These are phyloP conservation scores for Yamadazyma dushanensis DNA, from an alignment of 1,139 yeast species.

Conservation along the genomic window DNA sequence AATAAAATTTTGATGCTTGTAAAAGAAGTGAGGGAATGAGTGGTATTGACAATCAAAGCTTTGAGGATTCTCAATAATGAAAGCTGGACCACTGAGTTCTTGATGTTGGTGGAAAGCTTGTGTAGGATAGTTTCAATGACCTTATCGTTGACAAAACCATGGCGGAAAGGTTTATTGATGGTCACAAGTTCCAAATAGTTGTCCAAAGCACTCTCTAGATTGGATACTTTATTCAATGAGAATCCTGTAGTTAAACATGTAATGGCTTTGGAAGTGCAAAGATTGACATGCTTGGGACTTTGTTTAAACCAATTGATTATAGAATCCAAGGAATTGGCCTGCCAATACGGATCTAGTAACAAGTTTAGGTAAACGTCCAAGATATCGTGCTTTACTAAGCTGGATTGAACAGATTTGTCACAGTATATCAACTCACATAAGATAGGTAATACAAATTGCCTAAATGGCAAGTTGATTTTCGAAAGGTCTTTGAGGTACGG, in stretches of 20 bases:
- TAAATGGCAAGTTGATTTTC: conserved; percentile 48
- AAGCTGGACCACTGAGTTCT: conserved; percentile 41
- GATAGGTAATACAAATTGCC: conserved; percentile 63
- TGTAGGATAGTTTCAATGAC: conserved; percentile 28
- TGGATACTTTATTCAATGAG: conserved; percentile 39
- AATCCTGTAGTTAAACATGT: conserved; percentile 42
- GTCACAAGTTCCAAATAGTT: conserved; percentile 37
- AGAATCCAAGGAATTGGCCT: conserved; percentile 65
- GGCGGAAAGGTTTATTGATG: conserved; percentile 20
- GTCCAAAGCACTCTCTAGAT: conserved; percentile 42
- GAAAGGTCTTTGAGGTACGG: conserved; percentile 51
- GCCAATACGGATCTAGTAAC: conserved; percentile 66
- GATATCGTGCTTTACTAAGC: conserved; percentile 40
- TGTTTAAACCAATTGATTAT: conserved; percentile 42
- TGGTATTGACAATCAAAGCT: conserved; percentile 16
- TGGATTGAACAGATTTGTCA: conserved; percentile 37
- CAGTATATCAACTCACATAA: conserved; percentile 63
- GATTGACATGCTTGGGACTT: conserved; percentile 22
- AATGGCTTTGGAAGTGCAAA: conserved; percentile 26
- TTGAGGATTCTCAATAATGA: conserved; percentile 35
- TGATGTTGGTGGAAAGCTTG: conserved; percentile 28
- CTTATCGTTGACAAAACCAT: conserved; percentile 26
- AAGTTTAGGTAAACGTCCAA: conserved; percentile 49
- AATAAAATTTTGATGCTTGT: conserved; percentile 13
- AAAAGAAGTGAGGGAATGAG: conserved; percentile 3